A percentile compares a stretch with the other conserved stretches of the same genome.
Evolutionary conservation across 2,329 filamentous ascomycete species (phyloP).

Genomic region (Aspergillus puulaauensis): DNA sequence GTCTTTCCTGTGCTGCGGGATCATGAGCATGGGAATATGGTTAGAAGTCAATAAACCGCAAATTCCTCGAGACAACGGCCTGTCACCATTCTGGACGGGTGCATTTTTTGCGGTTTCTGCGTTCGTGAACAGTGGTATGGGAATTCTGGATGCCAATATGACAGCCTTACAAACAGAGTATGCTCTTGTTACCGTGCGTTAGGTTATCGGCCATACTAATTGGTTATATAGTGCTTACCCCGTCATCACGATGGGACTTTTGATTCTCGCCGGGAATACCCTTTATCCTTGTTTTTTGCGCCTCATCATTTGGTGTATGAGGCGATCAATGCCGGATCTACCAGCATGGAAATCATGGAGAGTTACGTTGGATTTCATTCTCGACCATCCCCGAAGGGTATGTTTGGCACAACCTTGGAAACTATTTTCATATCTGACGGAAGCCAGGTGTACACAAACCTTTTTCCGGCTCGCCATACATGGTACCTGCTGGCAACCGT

Average conservation of each 20-base stretch:
- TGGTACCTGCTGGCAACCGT: slow-evolving; percentile 67
- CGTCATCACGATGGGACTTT: slow-evolving; percentile 51
- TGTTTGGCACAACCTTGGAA: neutral
- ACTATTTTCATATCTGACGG: slow-evolving; percentile 5
- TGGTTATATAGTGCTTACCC: slow-evolving; percentile 33
- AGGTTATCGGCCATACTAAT: neutral
- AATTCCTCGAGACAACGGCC: slow-evolving; percentile 44
- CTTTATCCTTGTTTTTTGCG: slow-evolving; percentile 65
- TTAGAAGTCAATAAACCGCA: slow-evolving; percentile 43
- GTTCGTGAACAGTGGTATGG: slow-evolving; percentile 58
- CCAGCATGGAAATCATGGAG: slow-evolving; percentile 31
- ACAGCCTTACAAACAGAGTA: slow-evolving; percentile 43
- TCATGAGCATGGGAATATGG: slow-evolving; percentile 49
- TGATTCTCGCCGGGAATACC: slow-evolving; percentile 66
- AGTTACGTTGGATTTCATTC: slow-evolving; percentile 33
- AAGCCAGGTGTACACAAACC: slow-evolving; percentile 35
- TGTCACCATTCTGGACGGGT: slow-evolving; percentile 51
- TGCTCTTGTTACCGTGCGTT: neutral
- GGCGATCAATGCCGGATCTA: slow-evolving; percentile 27
- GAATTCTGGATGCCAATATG: slow-evolving; percentile 55
- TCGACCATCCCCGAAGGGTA: slow-evolving; percentile 36
- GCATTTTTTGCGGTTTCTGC: slow-evolving; percentile 55
- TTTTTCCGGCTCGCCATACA: slow-evolving; percentile 64
- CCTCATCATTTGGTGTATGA: slow-evolving; percentile 56
- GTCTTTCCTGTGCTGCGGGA: slow-evolving; percentile 47